Evolutionary conservation across 306 rosid genomes (phyloP).

Genomic region (Begonia fuchsioides): DNA sequence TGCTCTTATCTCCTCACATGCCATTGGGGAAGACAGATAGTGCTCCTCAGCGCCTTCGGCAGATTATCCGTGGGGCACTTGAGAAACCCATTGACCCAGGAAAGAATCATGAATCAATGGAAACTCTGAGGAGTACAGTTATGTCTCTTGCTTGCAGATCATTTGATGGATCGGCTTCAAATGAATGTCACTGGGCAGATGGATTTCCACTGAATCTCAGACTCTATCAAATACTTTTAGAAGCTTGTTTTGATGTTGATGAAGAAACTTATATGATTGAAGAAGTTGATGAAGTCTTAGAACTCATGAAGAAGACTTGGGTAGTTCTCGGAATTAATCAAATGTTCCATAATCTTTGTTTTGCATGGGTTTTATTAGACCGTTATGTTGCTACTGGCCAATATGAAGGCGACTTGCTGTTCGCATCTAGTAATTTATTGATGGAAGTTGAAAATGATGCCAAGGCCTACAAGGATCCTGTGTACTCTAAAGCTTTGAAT

Average conservation of each 20-base stretch:
- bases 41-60: conserved; percentile 42
- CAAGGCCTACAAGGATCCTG: conserved; percentile 31
- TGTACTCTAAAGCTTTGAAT: conserved; percentile 30
- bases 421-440: conserved; percentile 69
- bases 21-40: conserved; percentile 47
- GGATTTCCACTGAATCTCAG: conserved; percentile 83
- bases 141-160: conserved; percentile 75
- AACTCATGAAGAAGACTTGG: conserved; percentile 94
- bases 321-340: conserved; percentile 63
- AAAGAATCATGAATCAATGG: conserved; percentile 48
- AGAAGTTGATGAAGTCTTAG: conserved; percentile 91
- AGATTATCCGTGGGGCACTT: conserved; percentile 34
- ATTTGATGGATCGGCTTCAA: conserved; percentile 40
- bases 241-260: conserved; percentile 72
- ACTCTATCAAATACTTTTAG: conserved; percentile 77
- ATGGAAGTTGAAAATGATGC: conserved; percentile 62
- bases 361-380: conserved; percentile 75
- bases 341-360: conserved; percentile 72
- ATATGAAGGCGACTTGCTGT: conserved; percentile 58
- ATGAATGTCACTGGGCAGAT: conserved; percentile 88
- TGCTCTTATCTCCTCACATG: conserved; percentile 54
- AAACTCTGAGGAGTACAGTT: conserved; percentile 37
- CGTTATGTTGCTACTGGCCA: conserved; percentile 60
- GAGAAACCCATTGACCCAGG: conserved; percentile 60
- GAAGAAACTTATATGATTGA: conserved; percentile 57